Evolutionary conservation across 2,329 filamentous ascomycete genomes (phyloP).

Genomic region (Chaetomium sp.): DNA sequence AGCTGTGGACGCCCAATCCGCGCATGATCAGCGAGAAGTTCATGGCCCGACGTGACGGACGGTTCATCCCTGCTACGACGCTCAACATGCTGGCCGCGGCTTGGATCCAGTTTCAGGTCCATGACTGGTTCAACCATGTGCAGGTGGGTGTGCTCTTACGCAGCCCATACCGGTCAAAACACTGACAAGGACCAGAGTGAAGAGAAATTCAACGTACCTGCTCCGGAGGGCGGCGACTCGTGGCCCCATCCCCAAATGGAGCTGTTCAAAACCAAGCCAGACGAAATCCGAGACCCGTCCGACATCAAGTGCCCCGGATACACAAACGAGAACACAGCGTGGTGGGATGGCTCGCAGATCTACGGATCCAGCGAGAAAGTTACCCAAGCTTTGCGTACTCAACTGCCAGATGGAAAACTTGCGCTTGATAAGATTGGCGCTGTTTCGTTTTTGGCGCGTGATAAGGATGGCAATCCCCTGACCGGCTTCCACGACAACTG

Average conservation of each 20-base stretch:
- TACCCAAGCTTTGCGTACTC: constrained; percentile 42
- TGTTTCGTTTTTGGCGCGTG: constrained; percentile 45
- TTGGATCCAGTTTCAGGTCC: constrained; percentile 54
- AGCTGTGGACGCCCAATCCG: constrained; percentile 48
- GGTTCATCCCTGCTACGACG: constrained; percentile 48
- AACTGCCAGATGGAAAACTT: constrained; percentile 45
- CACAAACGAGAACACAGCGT: constrained; percentile 47
- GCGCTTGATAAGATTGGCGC: constrained; percentile 40
- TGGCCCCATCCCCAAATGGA: constrained; percentile 44
- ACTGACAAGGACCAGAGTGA: constrained; percentile 25
- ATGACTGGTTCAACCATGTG: constrained; percentile 46
- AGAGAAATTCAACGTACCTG: constrained; percentile 40
- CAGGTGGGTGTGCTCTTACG: constrained; percentile 25
- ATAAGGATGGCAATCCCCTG: constrained; percentile 42
- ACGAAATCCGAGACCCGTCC: constrained; percentile 40
- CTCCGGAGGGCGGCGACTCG: constrained; percentile 39
- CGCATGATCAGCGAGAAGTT: constrained; percentile 47
- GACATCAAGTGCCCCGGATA: constrained; percentile 46
- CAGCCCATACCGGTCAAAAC: neutral
- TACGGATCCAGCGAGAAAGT: constrained; percentile 46
- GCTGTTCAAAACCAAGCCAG: constrained; percentile 42
- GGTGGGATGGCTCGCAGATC: constrained; percentile 53
- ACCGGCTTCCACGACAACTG: constrained; percentile 50
- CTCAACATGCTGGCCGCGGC: constrained; percentile 51
- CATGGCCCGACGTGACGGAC: constrained; percentile 42